phyloP scores from a whole-genome alignment of 352 stramenopile genomes.

The Pythium biforme region DNA sequence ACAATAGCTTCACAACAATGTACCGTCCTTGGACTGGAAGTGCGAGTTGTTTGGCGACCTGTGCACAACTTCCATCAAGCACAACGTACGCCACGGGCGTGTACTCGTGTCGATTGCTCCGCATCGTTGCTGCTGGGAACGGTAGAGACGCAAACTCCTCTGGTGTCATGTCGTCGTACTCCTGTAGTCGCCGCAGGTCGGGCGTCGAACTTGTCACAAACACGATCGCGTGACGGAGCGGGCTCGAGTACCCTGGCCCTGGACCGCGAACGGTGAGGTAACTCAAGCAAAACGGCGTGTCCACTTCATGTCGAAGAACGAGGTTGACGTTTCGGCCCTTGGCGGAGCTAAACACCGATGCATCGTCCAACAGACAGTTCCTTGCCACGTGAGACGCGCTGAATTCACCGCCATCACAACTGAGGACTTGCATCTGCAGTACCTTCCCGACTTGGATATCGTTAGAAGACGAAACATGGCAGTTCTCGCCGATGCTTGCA shows the following conservation, averaged over 20 bases:
- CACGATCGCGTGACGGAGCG: constrained; percentile 53
- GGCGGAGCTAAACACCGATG: constrained; percentile 76
- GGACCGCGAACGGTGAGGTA: constrained; percentile 73
- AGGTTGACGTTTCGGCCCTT: constrained; percentile 77
- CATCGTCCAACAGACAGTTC: constrained; percentile 79
- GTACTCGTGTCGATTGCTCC: constrained; percentile 53
- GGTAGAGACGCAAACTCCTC: constrained; percentile 80
- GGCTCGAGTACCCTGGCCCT: constrained; percentile 77
- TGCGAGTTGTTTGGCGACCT: constrained; percentile 76
- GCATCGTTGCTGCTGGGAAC: constrained; percentile 50
- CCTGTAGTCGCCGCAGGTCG: constrained; percentile 45
- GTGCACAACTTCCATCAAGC: constrained; percentile 70
- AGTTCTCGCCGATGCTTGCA: constrained; percentile 40
- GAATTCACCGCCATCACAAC: constrained; percentile 80
- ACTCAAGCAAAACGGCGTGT: constrained; percentile 79
- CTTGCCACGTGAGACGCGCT: constrained; percentile 60
- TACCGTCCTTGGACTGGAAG: constrained; percentile 70
- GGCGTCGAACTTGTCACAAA: constrained; percentile 72
- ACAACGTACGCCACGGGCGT: constrained; percentile 77
- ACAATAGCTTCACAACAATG: constrained; percentile 76
- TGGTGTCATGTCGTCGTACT: constrained; percentile 65
- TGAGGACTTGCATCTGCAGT: constrained; percentile 62
- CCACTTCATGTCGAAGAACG: constrained; percentile 72
- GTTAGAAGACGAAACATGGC: constrained; percentile 44
- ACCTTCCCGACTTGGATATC: constrained; percentile 73